Evolutionary conservation across 2,329 filamentous ascomycete genomes (phyloP), one percentile per base, ranked within the genome.

Genomic region (Verticillium zaregamsianum): DNA sequence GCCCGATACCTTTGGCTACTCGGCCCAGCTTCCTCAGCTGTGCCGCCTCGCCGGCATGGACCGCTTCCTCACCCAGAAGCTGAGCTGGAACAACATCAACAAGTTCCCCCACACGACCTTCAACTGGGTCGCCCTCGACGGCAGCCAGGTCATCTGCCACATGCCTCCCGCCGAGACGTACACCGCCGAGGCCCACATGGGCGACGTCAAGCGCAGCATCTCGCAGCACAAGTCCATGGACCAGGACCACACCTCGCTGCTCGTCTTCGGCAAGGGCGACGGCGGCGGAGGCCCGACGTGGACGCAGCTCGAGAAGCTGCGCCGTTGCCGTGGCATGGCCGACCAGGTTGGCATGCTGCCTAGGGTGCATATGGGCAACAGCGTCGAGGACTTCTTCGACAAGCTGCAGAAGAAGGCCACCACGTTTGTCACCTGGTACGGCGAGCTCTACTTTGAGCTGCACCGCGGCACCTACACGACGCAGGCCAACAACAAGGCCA

Each of bases 71-170:
- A 99, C 95, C 0, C 95, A 99, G 76, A 99, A 99, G 79, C 82
- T 99, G 63, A 98, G 94, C 80, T 99, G 95, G 95, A 98, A 98
- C 80, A 98, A 98, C 74, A 98, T 98, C 83, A 98, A 98, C 79
- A 96, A 91, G 72, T 99, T 98, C 78, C 95, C 95, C 0, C 95
- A 98, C 73, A 98, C 95, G 6, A 98, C 95, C 0, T 99, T 99
- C 82, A 97, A 97, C 76, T 99, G 95, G 95, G 93, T 99, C 35
- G 87, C 93, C 14, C 86, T 97, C 15, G 95, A 99, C 74, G 94
- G 95, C 62, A 96, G 91, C 71, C 95, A 98, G 72, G 95, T 99
- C 67, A 87, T 99, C 65, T 98, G 94, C 75, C 95, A 99, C 72
- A 99, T 99, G 95, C 88, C 93, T 3, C 95, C 95, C 1, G 86